Percentiles rank a stretch among this genome's conserved stretches.
phyloP scores from a whole-genome alignment of 2,329 filamentous ascomycete species.

The Trichoderma koningii region DNA sequence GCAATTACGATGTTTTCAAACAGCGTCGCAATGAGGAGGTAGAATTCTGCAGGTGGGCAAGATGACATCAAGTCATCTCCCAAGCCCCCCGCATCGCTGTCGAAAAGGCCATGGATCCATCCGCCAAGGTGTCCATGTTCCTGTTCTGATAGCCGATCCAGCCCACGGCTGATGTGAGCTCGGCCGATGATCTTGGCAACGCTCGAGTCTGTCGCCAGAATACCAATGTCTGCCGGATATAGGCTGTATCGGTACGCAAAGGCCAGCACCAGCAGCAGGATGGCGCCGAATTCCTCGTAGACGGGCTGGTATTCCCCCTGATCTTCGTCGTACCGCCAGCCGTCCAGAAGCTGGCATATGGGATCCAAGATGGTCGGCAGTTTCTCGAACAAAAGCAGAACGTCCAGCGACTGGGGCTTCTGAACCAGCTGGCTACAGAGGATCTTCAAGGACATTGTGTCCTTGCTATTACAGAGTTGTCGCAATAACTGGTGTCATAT shows the following conservation, averaged over 20 bases:
- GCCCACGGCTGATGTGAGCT: slow-evolving; percentile 57
- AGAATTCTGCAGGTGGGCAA: slow-evolving; percentile 81
- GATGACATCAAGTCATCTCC: slow-evolving; percentile 80
- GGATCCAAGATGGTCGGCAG: slow-evolving; percentile 70
- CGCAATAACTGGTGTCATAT: slow-evolving; percentile 57
- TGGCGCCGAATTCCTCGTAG: slow-evolving; percentile 82
- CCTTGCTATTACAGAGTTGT: slow-evolving; percentile 69
- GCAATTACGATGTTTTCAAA: slow-evolving; percentile 76
- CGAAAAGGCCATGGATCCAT: slow-evolving; percentile 79
- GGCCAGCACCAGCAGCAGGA: slow-evolving; percentile 71
- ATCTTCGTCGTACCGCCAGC: slow-evolving; percentile 80
- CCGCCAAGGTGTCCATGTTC: slow-evolving; percentile 68
- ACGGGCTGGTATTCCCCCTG: slow-evolving; percentile 82
- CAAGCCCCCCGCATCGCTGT: slow-evolving; percentile 70
- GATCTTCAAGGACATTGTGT: slow-evolving; percentile 77
- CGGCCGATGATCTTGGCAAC: slow-evolving; percentile 65
- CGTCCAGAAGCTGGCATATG: slow-evolving; percentile 73
- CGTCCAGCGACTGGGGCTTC: slow-evolving; percentile 70
- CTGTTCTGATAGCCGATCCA: slow-evolving; percentile 63
- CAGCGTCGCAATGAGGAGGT: slow-evolving; percentile 72
- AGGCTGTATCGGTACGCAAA: slow-evolving; percentile 77
- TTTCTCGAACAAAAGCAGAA: slow-evolving; percentile 74
- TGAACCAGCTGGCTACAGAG: slow-evolving; percentile 73
- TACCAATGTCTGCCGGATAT: slow-evolving; percentile 63
- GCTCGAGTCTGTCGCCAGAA: slow-evolving; percentile 62